Percentiles rank a stretch among this genome's conserved stretches.
These are phyloP conservation scores for Stenogyne calaminthoides DNA, from an alignment of 305 asterid species.

Conservation along the genomic window DNA sequence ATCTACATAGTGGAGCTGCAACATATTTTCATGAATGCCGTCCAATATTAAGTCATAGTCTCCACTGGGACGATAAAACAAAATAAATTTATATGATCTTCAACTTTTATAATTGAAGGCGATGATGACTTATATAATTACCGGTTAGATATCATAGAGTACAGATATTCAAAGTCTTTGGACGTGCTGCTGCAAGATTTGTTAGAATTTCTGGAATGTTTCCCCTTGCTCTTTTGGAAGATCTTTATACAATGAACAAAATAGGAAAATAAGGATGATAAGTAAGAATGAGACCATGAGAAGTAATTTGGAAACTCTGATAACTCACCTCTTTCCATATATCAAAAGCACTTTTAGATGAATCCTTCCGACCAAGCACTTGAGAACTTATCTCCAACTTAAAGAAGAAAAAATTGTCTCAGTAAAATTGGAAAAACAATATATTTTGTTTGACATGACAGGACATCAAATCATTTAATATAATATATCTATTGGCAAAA, in stretches of 20 bases:
- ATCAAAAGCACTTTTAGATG: conserved; percentile 82
- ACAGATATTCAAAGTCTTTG: conserved; percentile 70
- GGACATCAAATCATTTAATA: conserved; percentile 20
- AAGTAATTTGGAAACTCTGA: conserved; percentile 31
- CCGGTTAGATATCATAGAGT: conserved; percentile 84
- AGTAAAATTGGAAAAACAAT: conserved; percentile 25
- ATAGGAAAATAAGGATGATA: conserved; percentile 25
- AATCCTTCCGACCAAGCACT: conserved; percentile 93
- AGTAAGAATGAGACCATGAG: conserved; percentile 19
- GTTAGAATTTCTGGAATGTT: conserved; percentile 52
- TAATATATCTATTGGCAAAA: conserved; percentile 11
- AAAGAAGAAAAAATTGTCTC: conserved; percentile 26
- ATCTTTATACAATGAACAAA: conserved; percentile 48
- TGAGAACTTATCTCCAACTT: conserved; percentile 92
- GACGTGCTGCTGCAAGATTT: conserved; percentile 45
- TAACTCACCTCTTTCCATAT: conserved; percentile 93
- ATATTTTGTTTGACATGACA: not conserved
- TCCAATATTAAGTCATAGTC: conserved; percentile 86
- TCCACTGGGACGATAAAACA: conserved; percentile 60
- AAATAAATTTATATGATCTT: conserved; percentile 30
- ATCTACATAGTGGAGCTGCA: conserved; percentile 85
- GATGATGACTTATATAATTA: conserved; percentile 38
- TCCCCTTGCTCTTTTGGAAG: conserved; percentile 77
- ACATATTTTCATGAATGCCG: conserved; percentile 88
- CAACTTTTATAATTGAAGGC: conserved; percentile 25